phyloP scores from a whole-genome alignment of 2,329 filamentous ascomycete species.

The Gnomoniopsis sp. region DNA sequence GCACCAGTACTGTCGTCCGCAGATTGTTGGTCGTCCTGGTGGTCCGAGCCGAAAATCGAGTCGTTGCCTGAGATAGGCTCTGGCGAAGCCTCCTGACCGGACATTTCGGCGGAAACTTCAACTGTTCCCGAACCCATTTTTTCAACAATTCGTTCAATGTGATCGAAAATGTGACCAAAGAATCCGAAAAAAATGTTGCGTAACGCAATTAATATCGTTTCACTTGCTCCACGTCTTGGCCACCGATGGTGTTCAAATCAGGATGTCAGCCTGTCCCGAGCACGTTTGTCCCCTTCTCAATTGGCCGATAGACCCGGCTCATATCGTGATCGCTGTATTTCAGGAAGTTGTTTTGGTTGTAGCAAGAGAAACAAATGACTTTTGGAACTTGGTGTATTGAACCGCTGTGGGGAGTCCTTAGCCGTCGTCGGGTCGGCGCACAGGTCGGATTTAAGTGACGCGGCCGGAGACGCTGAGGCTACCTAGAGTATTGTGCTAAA shows the following conservation, averaged over 20 bases:
- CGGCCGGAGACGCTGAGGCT: background rate
- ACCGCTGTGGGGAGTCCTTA: background rate
- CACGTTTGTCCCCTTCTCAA: slow-evolving; percentile 7
- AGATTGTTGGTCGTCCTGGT: slow-evolving; percentile 31
- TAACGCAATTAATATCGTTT: background rate
- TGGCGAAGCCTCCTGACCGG: slow-evolving; percentile 9
- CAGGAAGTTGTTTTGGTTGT: background rate
- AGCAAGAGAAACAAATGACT: background rate
- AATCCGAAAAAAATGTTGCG: background rate
- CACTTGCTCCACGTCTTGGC: background rate
- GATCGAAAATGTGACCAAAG: background rate
- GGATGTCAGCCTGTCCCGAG: slow-evolving; percentile 5
- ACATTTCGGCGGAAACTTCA: slow-evolving; percentile 1
- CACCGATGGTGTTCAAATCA: background rate
- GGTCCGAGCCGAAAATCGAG: slow-evolving; percentile 33
- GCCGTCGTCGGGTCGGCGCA: background rate
- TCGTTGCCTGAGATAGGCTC: slow-evolving; percentile 13
- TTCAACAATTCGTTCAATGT: background rate
- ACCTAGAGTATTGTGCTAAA: background rate
- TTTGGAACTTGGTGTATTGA: background rate
- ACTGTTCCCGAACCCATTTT: background rate
- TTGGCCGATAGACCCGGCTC: slow-evolving; percentile 8
- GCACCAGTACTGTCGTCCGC: slow-evolving; percentile 7
- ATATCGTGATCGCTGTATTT: slow-evolving; percentile 8
- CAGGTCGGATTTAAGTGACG: background rate